phyloP scores from a whole-genome alignment of 1,284 basidiomycete genomes.

The Athelia sp. region DNA sequence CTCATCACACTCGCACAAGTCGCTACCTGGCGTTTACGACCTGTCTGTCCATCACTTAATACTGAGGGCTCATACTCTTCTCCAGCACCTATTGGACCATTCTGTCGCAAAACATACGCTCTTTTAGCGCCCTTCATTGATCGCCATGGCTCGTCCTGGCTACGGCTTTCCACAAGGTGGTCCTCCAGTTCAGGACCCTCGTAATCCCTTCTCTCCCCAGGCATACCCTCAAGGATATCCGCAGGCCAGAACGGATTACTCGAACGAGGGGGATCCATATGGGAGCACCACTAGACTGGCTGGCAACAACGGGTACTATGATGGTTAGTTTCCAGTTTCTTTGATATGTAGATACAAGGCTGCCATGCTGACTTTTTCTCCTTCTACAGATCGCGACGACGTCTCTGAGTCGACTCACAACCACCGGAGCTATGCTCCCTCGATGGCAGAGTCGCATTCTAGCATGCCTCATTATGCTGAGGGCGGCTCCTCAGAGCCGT shows the following conservation, averaged over 20 bases:
- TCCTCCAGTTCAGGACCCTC: slow-evolving; percentile 13
- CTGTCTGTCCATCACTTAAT: too few species aligned
- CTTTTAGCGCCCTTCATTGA: slow-evolving; percentile 25
- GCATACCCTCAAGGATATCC: slow-evolving; percentile 10
- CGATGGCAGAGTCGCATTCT: slow-evolving; percentile 47
- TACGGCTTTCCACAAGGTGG: slow-evolving; percentile 23
- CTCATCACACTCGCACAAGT: too few species aligned
- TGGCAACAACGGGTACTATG: slow-evolving; percentile 42
- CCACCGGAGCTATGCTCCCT: slow-evolving; percentile 43
- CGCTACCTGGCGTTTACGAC: too few species aligned
- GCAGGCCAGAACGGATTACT: slow-evolving; percentile 33
- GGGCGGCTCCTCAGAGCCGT: slow-evolving; percentile 67
- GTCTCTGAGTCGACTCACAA: slow-evolving; percentile 39
- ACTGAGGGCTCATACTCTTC: too few species aligned
- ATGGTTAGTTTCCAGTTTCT: slow-evolving; percentile 25
- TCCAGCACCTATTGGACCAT: background rate
- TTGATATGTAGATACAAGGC: slow-evolving; percentile 4
- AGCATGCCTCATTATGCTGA: slow-evolving; percentile 56
- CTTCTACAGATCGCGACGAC: slow-evolving; percentile 27
- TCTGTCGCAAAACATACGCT: slow-evolving; percentile 7
- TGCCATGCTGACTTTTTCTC: slow-evolving; percentile 8
- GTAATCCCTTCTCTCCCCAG: slow-evolving; percentile 26
- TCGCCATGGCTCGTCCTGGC: slow-evolving; percentile 23
- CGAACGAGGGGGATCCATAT: slow-evolving; percentile 48
- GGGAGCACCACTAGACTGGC: slow-evolving; percentile 52